These are phyloP conservation scores for Didymella keratinophila DNA, from an alignment of 2,329 filamentous ascomycete genomes.

Conservation along the genomic window DNA sequence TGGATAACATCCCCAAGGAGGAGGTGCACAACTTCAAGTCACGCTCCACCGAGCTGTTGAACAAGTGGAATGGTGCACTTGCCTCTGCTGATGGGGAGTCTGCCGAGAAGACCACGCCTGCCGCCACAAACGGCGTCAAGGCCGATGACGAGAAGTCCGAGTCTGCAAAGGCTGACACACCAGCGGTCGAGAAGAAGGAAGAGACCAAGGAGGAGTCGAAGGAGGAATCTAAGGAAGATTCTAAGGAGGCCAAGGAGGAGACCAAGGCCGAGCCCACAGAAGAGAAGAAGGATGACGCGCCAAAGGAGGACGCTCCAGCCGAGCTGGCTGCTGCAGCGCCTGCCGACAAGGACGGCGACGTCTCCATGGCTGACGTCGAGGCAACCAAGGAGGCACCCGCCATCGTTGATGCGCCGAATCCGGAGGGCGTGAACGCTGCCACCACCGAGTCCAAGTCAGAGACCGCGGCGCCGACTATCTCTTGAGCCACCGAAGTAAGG, in stretches of 20 bases:
- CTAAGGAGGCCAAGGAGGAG: conserved; percentile 27
- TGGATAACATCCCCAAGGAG: conserved; percentile 79
- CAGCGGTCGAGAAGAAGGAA: conserved; percentile 48
- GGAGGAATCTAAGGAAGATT: conserved; percentile 33
- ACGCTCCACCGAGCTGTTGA: conserved; percentile 79
- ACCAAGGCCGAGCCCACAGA: conserved; percentile 18
- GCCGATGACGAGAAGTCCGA: conserved; percentile 50
- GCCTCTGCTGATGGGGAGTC: conserved; percentile 40
- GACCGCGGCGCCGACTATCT: conserved; percentile 15
- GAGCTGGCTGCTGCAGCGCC: conserved; percentile 11
- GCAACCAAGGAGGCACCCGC: conserved; percentile 17
- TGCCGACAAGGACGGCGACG: conserved; percentile 21
- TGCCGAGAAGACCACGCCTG: conserved; percentile 19
- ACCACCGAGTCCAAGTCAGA: conserved; percentile 17
- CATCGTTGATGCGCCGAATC: conserved; percentile 10
- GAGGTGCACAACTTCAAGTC: conserved; percentile 89
- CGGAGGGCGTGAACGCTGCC: conserved; percentile 12
- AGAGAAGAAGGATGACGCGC: conserved; percentile 30
- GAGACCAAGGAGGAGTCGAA: conserved; percentile 37
- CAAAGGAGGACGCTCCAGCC: conserved; percentile 11
- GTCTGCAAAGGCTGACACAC: conserved; percentile 38
- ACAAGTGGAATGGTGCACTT: conserved; percentile 86
- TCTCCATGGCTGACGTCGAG: conserved; percentile 19
- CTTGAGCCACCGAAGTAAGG: not conserved
- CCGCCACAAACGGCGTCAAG: conserved; percentile 44